These are phyloP conservation scores for Penicillium manginii DNA, from an alignment of 495 filamentous ascomycete genomes.

Conservation along the genomic window DNA sequence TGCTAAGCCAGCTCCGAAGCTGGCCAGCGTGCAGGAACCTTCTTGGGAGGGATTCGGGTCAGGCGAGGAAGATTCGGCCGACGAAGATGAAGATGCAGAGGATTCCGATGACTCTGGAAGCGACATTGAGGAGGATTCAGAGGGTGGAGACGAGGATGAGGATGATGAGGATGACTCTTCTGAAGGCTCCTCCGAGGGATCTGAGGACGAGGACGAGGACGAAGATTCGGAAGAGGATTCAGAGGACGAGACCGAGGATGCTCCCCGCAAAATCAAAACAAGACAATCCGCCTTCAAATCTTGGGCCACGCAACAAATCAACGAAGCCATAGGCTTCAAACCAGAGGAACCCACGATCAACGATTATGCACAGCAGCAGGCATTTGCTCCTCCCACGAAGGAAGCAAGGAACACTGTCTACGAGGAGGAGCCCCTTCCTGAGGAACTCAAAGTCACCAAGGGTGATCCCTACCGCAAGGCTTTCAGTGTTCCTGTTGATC, in stretches of 20 bases:
- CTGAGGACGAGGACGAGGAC: slow-evolving; percentile 26
- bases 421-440: slow-evolving; percentile 76
- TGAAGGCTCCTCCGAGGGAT: slow-evolving; percentile 29
- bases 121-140: slow-evolving; percentile 25
- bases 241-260: slow-evolving; percentile 41
- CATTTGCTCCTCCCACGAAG: slow-evolving; percentile 31
- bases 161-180: slow-evolving; percentile 18
- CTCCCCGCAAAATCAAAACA: slow-evolving; percentile 43
- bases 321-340: slow-evolving; percentile 68
- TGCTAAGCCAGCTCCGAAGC: slow-evolving; percentile 32
- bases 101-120: slow-evolving; percentile 14
- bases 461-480: slow-evolving; percentile 68
- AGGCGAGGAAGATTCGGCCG: slow-evolving; percentile 36
- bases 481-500: slow-evolving; percentile 72
- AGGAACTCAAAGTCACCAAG: slow-evolving; percentile 68
- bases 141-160: slow-evolving; percentile 23
- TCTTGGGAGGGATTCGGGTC: slow-evolving; percentile 67
- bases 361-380: slow-evolving; percentile 31
- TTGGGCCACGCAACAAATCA: slow-evolving; percentile 87
- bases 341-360: slow-evolving; percentile 43
- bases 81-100: slow-evolving; percentile 20
- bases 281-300: slow-evolving; percentile 81
- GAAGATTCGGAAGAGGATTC: slow-evolving; percentile 26
- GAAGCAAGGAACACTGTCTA: slow-evolving; percentile 47
- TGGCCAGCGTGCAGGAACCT: slow-evolving; percentile 46